Base-by-base conservation (phyloP, 495 filamentous ascomycete species). In the Neurospora cerealis region DNA sequence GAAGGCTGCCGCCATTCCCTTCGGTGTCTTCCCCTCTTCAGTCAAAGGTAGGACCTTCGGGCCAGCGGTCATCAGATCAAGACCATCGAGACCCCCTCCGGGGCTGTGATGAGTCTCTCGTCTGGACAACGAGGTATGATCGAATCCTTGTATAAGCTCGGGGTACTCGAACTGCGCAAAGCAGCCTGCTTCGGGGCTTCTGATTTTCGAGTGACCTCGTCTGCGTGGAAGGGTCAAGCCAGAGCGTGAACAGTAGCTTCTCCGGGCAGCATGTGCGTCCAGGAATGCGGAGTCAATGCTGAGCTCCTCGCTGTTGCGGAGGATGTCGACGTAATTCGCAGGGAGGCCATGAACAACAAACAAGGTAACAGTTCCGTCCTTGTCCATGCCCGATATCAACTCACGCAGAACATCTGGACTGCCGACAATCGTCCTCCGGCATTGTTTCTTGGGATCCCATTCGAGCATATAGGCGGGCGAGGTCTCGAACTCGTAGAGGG, bases 141-240 rank as follows among this genome's bases (percentile, higher is more conserved):
- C 38, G 21, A 38, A 72, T 32, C 71, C 71, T 32, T 54, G 42
- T 8, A 80, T 37, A 21, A 82, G 24, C 73, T 83, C 80, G 9
- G 81, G 81, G 41, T 82, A 82, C 36, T 81, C 80, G 66, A 76
- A 81, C 69, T 76, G 75, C 39, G 73, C 78, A 46, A 80, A 81
- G n/a, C n/a, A 15, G 60, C 37, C 70, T 32, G 38, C 70, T 40
- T 36, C 69, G 39, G 66, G 17, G 36, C 60, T 62, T 62, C 54
- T 15, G 15, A 9, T 62, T 32, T 62, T 62, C 28, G 28, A 62
- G 9, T 17, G 28, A 62, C 54, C 54, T 62, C 28, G 54, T 62
- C 54, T 32, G 28, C 54, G 54, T 17, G 13, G 54, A 28, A 62
- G 28, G 6, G 54, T 62, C 54, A 62, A 17, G 15, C 54, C 54